A percentile compares a stretch with the other conserved stretches of the same genome.
phyloP scores from a whole-genome alignment of 202 grass and related monocot species.

The Thinopyrum obtusiflorum region DNA sequence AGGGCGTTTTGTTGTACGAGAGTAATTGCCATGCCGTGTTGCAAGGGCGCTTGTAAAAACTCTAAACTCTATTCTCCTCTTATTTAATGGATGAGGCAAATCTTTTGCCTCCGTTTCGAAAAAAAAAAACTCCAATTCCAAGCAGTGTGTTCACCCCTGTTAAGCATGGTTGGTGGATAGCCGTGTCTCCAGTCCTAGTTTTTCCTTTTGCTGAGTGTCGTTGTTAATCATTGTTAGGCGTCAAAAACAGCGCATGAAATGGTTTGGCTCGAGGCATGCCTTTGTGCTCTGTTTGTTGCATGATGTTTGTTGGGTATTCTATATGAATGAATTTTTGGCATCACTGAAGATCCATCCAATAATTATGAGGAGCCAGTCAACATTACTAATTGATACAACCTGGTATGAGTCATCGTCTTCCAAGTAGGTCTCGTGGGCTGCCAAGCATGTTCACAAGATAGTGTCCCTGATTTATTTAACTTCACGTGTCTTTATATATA shows the following conservation, averaged over 20 bases:
- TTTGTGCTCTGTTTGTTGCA: not conserved
- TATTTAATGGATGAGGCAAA: no score
- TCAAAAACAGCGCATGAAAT: not conserved
- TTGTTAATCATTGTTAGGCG: not conserved
- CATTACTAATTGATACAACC: slow-evolving; percentile 18
- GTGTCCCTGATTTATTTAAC: not conserved
- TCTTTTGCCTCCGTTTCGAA: no score
- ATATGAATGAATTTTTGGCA: not conserved
- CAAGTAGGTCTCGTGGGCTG: not conserved
- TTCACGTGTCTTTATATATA: not conserved
- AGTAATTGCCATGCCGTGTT: no score
- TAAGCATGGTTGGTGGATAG: not conserved
- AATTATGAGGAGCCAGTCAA: not conserved
- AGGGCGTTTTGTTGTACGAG: no score
- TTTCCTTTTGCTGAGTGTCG: not conserved
- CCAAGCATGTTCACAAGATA: not conserved
- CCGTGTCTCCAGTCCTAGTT: not conserved
- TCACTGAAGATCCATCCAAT: not conserved
- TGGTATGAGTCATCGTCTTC: slow-evolving; percentile 17
- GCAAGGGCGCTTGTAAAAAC: no score
- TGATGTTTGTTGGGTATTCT: slow-evolving; percentile 5
- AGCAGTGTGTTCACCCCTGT: not conserved
- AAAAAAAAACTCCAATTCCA: not conserved
- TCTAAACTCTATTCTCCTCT: no score
- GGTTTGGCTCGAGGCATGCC: not conserved